Evolutionary conservation across 768 basidiomycete genomes (phyloP), one percentile per base, ranked within the genome.

Genomic region (Baorangia bicolor): DNA sequence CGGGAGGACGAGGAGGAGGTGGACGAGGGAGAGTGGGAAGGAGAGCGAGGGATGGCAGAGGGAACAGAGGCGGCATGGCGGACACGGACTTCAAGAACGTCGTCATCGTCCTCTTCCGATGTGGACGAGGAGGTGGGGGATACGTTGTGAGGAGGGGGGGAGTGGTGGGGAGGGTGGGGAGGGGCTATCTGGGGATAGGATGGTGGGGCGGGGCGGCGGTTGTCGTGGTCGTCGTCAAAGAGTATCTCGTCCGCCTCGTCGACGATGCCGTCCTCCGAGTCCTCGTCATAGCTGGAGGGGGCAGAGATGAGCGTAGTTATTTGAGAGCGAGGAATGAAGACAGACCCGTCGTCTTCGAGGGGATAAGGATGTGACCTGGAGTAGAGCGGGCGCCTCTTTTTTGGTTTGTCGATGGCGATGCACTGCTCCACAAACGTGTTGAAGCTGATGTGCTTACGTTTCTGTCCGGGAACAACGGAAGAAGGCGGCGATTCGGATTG

Each of bases 381-480:
- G 49, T 47, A 56, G 30, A 42, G 48, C 0, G 46, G 38, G 31
- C 58, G 68, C 58, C 68, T 72, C 57, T 64, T 66, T 53, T 77
- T 75, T 0, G 90, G 90, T 64, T 87, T 87, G 67, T 92, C 91
- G 67, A 93, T 90, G 40, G 91, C 87, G 55, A 99, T 96, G 67
- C 85, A 94, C 70, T 98, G 96, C 70, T 97, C 91, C 37, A 99
- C 96, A 68, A 95, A 97, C 1, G 95, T 96, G 72, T 98, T 98
- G 81, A 98, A 98, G 63, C 82, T 88, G 75, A 98, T 98, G 70
- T 97, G 96, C 60, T 87, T 87, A 76, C 87, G 91, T 78, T 86
- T 87, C 55, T 66, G 73, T 27, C 55, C 58, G 49, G 52, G 57
- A 39, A 42, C 16, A 9, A 61, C 48, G 51, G 67, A 41, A 5